phyloP scores from a whole-genome alignment of 371 early-diverging fungal species.

The Mortierella sp. region DNA sequence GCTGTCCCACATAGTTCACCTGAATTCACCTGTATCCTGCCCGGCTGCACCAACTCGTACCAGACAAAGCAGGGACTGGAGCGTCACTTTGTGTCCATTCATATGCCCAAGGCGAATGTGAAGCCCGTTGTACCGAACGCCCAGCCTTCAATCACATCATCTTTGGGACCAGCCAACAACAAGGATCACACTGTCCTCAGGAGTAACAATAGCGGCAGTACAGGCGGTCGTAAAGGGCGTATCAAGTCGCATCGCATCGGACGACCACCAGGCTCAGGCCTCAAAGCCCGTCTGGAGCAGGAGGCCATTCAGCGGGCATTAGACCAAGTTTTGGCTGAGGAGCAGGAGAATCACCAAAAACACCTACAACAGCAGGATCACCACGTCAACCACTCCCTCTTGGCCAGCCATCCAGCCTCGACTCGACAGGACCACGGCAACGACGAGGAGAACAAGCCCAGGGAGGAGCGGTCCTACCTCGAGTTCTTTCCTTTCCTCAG shows the following conservation, averaged over 20 bases:
- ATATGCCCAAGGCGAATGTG: constrained; percentile 31
- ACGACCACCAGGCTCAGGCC: constrained; percentile 34
- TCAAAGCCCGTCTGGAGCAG: constrained; percentile 30
- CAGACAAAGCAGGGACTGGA: constrained; percentile 56
- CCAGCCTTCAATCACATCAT: background rate
- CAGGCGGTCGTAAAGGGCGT: constrained; percentile 19
- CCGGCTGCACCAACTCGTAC: constrained; percentile 45
- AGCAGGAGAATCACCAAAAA: background rate
- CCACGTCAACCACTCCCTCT: constrained; percentile 28
- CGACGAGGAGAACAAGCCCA: constrained; percentile 67
- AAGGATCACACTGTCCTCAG: background rate
- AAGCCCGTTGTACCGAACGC: background rate
- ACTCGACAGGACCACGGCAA: constrained; percentile 32
- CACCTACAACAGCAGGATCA: constrained; percentile 7
- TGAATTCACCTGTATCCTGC: constrained; percentile 42
- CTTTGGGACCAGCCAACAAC: background rate
- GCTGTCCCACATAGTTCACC: constrained; percentile 29
- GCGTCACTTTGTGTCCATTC: constrained; percentile 47
- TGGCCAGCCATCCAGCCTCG: constrained; percentile 32
- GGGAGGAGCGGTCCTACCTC: constrained; percentile 86
- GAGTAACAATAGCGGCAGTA: constrained; percentile 1
- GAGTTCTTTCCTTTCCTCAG: constrained; percentile 89
- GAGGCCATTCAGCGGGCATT: constrained; percentile 4
- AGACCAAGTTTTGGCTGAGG: constrained; percentile 5
- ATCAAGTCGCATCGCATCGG: constrained; percentile 41